Percentiles rank a stretch among this genome's conserved stretches.
Conservation (phyloP, 441 rosid species). For the Syzygium syzygioides region DNA sequence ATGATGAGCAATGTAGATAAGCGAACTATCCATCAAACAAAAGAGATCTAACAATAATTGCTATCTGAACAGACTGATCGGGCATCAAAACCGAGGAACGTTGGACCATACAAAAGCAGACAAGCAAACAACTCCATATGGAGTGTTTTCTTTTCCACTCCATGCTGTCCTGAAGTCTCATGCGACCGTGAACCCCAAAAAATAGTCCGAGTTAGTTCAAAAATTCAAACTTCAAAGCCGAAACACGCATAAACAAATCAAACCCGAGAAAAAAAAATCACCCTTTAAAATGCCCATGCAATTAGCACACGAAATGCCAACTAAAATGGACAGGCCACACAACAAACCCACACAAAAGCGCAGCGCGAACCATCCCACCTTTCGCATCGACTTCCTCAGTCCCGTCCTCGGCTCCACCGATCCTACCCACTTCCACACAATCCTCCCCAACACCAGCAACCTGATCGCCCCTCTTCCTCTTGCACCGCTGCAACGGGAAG, state of each 20-base stretch:
- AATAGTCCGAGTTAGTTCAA: background rate
- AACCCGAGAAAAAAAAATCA: background rate
- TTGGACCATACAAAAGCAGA: background rate
- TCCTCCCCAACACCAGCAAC: slow-evolving; percentile 14
- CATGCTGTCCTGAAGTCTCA: background rate
- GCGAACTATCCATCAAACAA: background rate
- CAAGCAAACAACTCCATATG: background rate
- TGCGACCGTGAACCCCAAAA: background rate
- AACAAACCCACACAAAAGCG: background rate
- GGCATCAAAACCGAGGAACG: background rate
- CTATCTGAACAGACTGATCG: background rate
- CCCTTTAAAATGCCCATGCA: background rate
- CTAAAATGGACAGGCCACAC: background rate
- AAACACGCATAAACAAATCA: background rate
- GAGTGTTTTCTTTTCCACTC: background rate
- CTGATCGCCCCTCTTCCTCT: slow-evolving; percentile 45
- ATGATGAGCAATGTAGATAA: background rate
- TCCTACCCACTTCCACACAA: slow-evolving; percentile 20
- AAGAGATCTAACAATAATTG: background rate
- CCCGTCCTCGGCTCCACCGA: slow-evolving; percentile 27
- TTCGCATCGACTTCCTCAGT: slow-evolving; percentile 28
- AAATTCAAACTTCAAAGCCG: background rate
- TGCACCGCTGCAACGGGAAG: slow-evolving; percentile 61
- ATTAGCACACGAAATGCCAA: background rate
- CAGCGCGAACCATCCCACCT: slow-evolving; percentile 25